A percentile compares a stretch with the other conserved stretches of the same genome.
Conservation (phyloP, 2,329 filamentous ascomycete genomes). For the Penicillium carneum region DNA sequence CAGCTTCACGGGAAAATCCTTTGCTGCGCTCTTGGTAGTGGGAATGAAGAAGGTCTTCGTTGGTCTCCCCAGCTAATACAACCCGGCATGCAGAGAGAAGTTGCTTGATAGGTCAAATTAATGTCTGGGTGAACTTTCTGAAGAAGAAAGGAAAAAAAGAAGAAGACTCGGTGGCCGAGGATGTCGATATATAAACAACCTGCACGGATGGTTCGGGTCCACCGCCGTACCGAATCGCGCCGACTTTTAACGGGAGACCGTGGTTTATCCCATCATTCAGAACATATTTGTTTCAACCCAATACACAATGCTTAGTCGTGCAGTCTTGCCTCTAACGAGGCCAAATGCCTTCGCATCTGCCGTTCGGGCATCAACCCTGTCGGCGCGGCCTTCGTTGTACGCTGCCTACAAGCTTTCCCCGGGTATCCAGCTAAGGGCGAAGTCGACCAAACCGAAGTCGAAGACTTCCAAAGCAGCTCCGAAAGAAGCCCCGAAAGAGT, state of each 20-base stretch:
- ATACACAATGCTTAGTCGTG: constrained; percentile 55
- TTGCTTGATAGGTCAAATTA: constrained; percentile 66
- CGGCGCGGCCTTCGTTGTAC: constrained; percentile 47
- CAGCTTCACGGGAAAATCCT: constrained; percentile 55
- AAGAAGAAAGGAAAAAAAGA: constrained; percentile 52
- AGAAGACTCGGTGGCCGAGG: constrained; percentile 32
- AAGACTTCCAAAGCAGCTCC: constrained; percentile 33
- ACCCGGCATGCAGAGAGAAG: constrained; percentile 62
- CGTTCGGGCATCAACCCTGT: constrained; percentile 44
- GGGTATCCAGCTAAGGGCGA: constrained; percentile 32
- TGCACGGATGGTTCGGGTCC: constrained; percentile 38
- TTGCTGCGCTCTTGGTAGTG: constrained; percentile 59
- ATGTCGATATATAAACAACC: constrained; percentile 18
- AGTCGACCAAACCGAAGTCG: constrained; percentile 39
- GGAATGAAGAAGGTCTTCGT: constrained; percentile 50
- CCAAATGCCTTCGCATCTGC: constrained; percentile 48
- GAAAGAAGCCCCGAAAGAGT: constrained; percentile 36
- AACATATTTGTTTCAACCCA: constrained; percentile 17
- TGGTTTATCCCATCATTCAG: constrained; percentile 24
- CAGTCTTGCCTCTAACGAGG: constrained; percentile 55
- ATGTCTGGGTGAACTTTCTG: constrained; percentile 65
- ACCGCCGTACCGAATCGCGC: constrained; percentile 35
- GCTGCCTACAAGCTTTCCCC: constrained; percentile 47
- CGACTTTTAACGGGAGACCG: constrained; percentile 42
- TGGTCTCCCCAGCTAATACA: constrained; percentile 63